phyloP scores from a whole-genome alignment of 1,284 basidiomycete species.

The Pyrrhoderma noxium region DNA sequence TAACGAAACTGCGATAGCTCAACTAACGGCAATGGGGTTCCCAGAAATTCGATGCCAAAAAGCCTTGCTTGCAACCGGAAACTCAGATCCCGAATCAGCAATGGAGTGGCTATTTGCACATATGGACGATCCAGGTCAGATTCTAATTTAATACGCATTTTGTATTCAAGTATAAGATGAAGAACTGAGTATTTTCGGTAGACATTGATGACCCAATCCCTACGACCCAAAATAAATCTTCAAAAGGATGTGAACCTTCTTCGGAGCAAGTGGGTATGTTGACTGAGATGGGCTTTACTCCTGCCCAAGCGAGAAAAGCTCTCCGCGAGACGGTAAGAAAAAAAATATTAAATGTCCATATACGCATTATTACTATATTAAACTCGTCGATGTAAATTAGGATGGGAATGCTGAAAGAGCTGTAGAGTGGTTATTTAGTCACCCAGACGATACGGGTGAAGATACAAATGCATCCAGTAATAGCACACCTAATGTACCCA shows the following conservation, averaged over 20 bases:
- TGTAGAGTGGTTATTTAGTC: constrained; percentile 96
- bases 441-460: constrained; percentile 83
- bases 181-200: no score
- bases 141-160: no score
- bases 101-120: constrained; percentile 96
- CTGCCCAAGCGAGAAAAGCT: constrained; percentile 82
- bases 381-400: constrained; percentile 31
- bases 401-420: constrained; percentile 75
- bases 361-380: constrained; percentile 9
- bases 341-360: no score
- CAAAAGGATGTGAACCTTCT: constrained; percentile 46
- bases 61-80: constrained; percentile 85
- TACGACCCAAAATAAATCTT: constrained; percentile 21
- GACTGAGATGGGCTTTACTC: constrained; percentile 90
- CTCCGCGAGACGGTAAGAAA: constrained; percentile 74
- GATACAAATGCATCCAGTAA: constrained; percentile 32
- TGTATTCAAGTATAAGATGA: constrained; percentile 3
- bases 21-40: constrained; percentile 87
- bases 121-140: constrained; percentile 88
- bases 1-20: constrained; percentile 64
- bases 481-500: constrained; percentile 22
- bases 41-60: constrained; percentile 77
- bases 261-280: constrained; percentile 68
- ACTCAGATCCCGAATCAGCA: constrained; percentile 70
- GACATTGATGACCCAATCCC: constrained; percentile 86